Conservation (phyloP, 331 rosid species). For the Quercus phellos region DNA sequence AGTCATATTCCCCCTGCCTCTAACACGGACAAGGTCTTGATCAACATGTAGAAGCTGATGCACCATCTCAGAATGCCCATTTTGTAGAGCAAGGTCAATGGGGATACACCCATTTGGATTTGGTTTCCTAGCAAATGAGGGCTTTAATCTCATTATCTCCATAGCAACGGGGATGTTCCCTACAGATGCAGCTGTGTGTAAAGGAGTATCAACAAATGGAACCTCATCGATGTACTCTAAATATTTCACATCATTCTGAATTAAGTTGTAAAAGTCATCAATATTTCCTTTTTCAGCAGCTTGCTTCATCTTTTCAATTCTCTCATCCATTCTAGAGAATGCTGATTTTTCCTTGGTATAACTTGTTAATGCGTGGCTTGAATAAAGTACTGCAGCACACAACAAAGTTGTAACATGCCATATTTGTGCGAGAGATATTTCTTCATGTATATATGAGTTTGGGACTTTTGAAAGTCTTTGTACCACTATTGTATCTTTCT, state of each 20-base stretch:
- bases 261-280: conserved; percentile 17
- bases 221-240: not conserved
- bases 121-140: conserved; percentile 34
- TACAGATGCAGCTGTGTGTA: conserved; percentile 24
- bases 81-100: conserved; percentile 31
- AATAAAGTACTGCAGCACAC: too few species aligned
- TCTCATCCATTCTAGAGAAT: too few species aligned
- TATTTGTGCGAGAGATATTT: too few species aligned
- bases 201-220: conserved; percentile 34
- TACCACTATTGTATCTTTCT: too few species aligned
- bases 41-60: not conserved
- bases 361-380: too few species aligned
- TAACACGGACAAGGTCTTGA: conserved; percentile 28
- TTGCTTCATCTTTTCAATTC: not conserved
- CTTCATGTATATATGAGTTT: too few species aligned
- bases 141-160: conserved; percentile 39
- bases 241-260: conserved; percentile 14
- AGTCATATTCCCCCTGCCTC: conserved; percentile 30
- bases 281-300: conserved; percentile 30
- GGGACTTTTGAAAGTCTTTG: too few species aligned
- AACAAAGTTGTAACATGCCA: too few species aligned
- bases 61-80: not conserved
- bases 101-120: conserved; percentile 27
- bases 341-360: too few species aligned
- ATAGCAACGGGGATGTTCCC: conserved; percentile 20